Percentiles rank a stretch among this genome's conserved stretches.
phyloP scores from a whole-genome alignment of 805 yeast genomes.

The Hanseniaspora taiwanica region DNA sequence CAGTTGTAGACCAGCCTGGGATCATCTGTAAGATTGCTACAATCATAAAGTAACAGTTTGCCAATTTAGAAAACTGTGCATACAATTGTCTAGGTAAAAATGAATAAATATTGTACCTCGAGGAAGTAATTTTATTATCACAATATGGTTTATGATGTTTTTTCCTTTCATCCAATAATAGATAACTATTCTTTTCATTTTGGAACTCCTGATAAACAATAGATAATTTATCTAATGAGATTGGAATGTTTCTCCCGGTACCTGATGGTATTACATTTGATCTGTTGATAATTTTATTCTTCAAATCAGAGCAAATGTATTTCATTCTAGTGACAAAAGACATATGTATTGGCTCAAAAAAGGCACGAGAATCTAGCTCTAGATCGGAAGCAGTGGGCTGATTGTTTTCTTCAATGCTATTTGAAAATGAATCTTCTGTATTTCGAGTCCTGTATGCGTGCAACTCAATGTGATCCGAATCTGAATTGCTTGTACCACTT shows the following conservation, averaged over 20 bases:
- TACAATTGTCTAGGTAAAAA: constrained; percentile 79
- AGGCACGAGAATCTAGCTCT: background rate
- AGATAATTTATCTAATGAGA: constrained; percentile 32
- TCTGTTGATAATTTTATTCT: constrained; percentile 33
- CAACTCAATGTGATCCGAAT: too few relatives aligned
- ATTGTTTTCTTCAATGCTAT: too few relatives aligned
- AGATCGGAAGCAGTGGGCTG: too few relatives aligned
- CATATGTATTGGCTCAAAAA: background rate
- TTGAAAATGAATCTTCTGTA: too few relatives aligned
- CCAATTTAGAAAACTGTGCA: constrained; percentile 87
- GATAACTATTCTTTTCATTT: constrained; percentile 11
- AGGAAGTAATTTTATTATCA: constrained; percentile 65
- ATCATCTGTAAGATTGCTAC: constrained; percentile 92
- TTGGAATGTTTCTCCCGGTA: constrained; percentile 68
- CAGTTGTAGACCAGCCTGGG: constrained; percentile 96
- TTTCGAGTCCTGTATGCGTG: too few relatives aligned
- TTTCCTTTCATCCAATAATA: constrained; percentile 54
- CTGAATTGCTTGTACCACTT: too few relatives aligned
- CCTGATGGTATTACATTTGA: constrained; percentile 38
- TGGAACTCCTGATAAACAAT: constrained; percentile 10
- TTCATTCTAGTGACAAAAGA: background rate
- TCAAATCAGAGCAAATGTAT: constrained; percentile 9
- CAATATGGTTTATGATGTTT: constrained; percentile 40
- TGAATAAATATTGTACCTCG: constrained; percentile 68
- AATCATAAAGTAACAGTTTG: constrained; percentile 78